Percentiles rank a stretch among this genome's conserved stretches.
phyloP scores from a whole-genome alignment of 23 red algal species.

The Gracilaria caudata region DNA sequence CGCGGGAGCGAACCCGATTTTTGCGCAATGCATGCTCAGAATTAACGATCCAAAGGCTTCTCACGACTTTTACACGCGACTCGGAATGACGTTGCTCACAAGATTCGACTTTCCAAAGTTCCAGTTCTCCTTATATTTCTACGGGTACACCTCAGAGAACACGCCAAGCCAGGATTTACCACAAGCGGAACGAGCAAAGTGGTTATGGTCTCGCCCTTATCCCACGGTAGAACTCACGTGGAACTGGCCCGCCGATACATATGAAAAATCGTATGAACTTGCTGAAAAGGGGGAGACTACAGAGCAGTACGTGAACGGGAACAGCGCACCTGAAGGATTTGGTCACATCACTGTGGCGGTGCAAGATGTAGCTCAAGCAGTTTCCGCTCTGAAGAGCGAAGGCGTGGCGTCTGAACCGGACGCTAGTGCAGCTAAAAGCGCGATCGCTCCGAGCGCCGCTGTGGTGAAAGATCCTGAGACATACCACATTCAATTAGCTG shows the following conservation, averaged over 20 bases:
- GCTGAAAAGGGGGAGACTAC: conserved; percentile 25
- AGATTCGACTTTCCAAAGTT: conserved; percentile 91
- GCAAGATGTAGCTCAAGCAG: conserved; percentile 44
- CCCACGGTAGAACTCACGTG: conserved; percentile 95
- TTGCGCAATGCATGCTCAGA: conserved; percentile 97
- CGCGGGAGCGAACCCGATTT: conserved; percentile 82
- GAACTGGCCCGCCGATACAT: conserved; percentile 89
- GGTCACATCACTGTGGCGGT: conserved; percentile 85
- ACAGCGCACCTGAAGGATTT: conserved; percentile 75
- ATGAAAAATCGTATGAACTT: conserved; percentile 26
- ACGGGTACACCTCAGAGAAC: conserved; percentile 77
- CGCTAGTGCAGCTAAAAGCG: not conserved
- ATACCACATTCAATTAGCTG: conserved; percentile 83
- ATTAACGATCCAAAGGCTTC: conserved; percentile 68
- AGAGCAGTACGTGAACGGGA: conserved; percentile 84
- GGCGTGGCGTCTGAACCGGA: conserved; percentile 20
- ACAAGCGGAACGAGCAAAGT: conserved; percentile 85
- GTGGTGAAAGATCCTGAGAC: conserved; percentile 81
- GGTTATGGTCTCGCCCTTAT: conserved; percentile 89
- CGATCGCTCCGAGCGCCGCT: conserved; percentile 57
- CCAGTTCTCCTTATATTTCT: conserved; percentile 94
- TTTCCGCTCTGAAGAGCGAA: conserved; percentile 32
- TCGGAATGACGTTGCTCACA: conserved; percentile 92
- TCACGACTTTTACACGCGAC: conserved; percentile 76
- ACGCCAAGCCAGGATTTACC: conserved; percentile 23